Percentiles rank a stretch among this genome's conserved stretches.
These are phyloP conservation scores for Ceratobasidium sp. DNA, from an alignment of 1,284 basidiomycete species.

Conservation along the genomic window DNA sequence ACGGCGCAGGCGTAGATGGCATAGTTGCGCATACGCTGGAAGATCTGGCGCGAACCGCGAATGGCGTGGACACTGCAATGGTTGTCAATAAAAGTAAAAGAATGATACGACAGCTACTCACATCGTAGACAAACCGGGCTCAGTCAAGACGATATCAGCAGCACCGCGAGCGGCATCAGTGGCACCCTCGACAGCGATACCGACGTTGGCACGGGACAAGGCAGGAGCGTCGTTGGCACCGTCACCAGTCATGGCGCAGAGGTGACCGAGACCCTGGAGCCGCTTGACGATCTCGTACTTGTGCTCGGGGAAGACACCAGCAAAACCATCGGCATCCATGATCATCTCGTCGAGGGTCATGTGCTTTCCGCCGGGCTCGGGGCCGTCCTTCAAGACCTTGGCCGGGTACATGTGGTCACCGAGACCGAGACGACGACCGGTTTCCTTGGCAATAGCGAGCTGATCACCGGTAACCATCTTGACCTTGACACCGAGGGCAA, in stretches of 20 bases:
- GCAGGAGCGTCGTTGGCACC: conserved; percentile 97
- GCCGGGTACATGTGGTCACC: conserved; percentile 98
- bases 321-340: conserved; percentile 90
- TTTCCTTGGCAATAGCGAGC: conserved; percentile 99
- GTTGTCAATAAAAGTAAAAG: not conserved
- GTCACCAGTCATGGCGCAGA: conserved; percentile 95
- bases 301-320: conserved; percentile 97
- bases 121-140: conserved; percentile 96
- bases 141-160: conserved; percentile 94
- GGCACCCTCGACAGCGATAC: conserved; percentile 97
- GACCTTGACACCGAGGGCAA: conserved; percentile 95
- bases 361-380: conserved; percentile 79
- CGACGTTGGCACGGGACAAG: conserved; percentile 93
- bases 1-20: conserved; percentile 92
- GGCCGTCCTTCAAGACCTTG: conserved; percentile 94
- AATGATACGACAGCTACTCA: not conserved
- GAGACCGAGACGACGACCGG: conserved; percentile 94
- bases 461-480: conserved; percentile 99
- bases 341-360: conserved; percentile 91
- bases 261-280: conserved; percentile 88
- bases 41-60: conserved; percentile 93
- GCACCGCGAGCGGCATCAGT: conserved; percentile 96
- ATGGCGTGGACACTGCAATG: conserved; percentile 82
- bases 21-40: conserved; percentile 98
- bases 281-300: conserved; percentile 95